Base-by-base conservation (phyloP, 2,329 filamentous ascomycete genomes). In the Aspergillus felis region DNA sequence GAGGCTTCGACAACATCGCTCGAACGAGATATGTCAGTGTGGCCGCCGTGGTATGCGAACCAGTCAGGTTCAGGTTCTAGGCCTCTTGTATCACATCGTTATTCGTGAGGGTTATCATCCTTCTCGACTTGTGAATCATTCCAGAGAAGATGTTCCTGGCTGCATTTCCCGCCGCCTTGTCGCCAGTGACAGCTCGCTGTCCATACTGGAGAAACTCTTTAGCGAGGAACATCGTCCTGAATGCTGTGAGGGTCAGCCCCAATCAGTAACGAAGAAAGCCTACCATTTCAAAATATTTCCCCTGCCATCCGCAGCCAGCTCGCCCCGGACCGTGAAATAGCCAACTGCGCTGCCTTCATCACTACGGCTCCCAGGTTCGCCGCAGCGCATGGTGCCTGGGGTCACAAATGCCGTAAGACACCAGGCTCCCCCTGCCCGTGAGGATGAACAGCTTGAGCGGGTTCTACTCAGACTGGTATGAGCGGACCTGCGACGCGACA, bases 21-120 rank as follows among this genome's bases (percentile, higher is more conserved):
- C 76, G 82, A 5, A 78, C 62, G 0, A 81, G 65, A 55, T 80
- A 82, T 0, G 80, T 82, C 35, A 82, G 59, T 0, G 78, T 77
- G 20, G 74, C 71, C 0, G 79, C 75, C 0, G 80, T 82, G 0
- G 81, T 83, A 57, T 82, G 79, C 17, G 71, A 78, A 1, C 81
- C 81, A 0, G 79, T 81, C 3, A 78, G 58, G 32, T 82, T 81
- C 57, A 78, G 76, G 0, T 62, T 66, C 1, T 69, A 66, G 0
- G 78, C 78, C 50, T 79, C 73, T 22, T 61, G 53, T 0, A 64
- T 58, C 1, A 79, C 62, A 42, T 81, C 78, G 3, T 58, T 38
- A 22, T 70, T 65, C 5, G 61, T 64, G 10, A 67, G 57, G 1
- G 57, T 58, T 9, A 6, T 58, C 49, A 28, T 58, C 58, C 29